These are phyloP conservation scores for Claviceps humidiphila DNA, from an alignment of 2,329 filamentous ascomycete species.

Conservation along the genomic window DNA sequence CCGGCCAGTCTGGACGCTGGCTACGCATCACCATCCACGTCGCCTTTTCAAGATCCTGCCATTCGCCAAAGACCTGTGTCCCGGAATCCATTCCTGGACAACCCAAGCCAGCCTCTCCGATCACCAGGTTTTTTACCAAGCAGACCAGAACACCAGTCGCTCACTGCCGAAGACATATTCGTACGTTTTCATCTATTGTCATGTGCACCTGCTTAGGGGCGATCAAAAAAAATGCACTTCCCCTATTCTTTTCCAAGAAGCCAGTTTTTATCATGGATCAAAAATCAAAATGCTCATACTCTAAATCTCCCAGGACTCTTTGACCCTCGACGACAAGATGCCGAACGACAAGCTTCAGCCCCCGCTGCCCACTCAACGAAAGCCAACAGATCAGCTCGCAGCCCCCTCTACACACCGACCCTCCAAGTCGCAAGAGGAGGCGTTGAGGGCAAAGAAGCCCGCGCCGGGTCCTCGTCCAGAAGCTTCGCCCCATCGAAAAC, in stretches of 20 bases:
- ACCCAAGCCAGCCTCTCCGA: slow-evolving; percentile 26
- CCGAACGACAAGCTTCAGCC: slow-evolving; percentile 20
- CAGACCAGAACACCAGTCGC: slow-evolving; percentile 28
- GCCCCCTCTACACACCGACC: slow-evolving; percentile 38
- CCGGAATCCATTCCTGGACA: slow-evolving; percentile 64
- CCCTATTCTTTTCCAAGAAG: background rate
- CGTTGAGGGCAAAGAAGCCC: slow-evolving; percentile 34
- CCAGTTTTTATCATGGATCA: background rate
- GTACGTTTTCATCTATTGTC: slow-evolving; percentile 38
- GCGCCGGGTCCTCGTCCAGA: slow-evolving; percentile 18
- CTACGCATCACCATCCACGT: slow-evolving; percentile 29
- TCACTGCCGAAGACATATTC: slow-evolving; percentile 59
- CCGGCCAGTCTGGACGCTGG: slow-evolving; percentile 28
- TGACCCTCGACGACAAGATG: slow-evolving; percentile 51
- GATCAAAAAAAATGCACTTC: background rate
- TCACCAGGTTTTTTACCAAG: slow-evolving; percentile 38
- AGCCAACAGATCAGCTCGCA: slow-evolving; percentile 17
- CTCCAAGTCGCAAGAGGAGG: slow-evolving; percentile 53
- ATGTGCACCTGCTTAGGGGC: background rate
- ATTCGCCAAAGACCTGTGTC: slow-evolving; percentile 46
- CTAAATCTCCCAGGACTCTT: slow-evolving; percentile 41
- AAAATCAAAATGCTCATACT: slow-evolving; percentile 1
- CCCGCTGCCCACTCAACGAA: slow-evolving; percentile 26
- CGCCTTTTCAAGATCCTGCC: slow-evolving; percentile 44
- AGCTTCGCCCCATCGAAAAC: slow-evolving; percentile 23